Percentiles rank a stretch among this genome's conserved stretches.
Evolutionary conservation across 768 basidiomycete genomes (phyloP).

Genomic region (Gelatoporia subvermispora): DNA sequence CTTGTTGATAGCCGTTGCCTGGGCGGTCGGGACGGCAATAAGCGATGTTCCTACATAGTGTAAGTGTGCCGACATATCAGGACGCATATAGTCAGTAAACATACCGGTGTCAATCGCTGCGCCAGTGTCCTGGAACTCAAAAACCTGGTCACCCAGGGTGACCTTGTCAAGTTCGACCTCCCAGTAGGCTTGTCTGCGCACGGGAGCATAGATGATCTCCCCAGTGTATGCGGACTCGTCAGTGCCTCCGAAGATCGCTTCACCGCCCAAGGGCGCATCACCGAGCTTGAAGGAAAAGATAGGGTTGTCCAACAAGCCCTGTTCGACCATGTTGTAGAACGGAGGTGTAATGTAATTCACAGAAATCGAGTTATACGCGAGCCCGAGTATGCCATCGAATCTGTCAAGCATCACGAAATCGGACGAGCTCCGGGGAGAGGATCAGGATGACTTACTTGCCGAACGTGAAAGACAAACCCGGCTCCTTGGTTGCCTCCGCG

Average conservation of each 20-base stretch:
- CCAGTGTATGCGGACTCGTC: slow-evolving; percentile 76
- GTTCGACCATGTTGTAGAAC: slow-evolving; percentile 88
- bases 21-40: slow-evolving; percentile 88
- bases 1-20: slow-evolving; percentile 96
- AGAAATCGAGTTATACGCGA: slow-evolving; percentile 92
- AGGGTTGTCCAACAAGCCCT: slow-evolving; percentile 73
- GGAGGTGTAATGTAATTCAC: slow-evolving; percentile 92
- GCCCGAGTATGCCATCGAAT: slow-evolving; percentile 93
- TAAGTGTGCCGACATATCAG: not conserved
- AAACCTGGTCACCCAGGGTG: slow-evolving; percentile 75
- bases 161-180: slow-evolving; percentile 92
- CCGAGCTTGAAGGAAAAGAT: slow-evolving; percentile 96
- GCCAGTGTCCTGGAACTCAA: slow-evolving; percentile 91
- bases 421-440: not conserved
- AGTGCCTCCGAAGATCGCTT: slow-evolving; percentile 88
- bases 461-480: slow-evolving; percentile 95
- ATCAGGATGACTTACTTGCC: slow-evolving; percentile 61
- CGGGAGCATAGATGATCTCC: slow-evolving; percentile 78
- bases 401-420: slow-evolving; percentile 31
- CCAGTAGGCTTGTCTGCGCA: slow-evolving; percentile 96
- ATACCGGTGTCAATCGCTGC: slow-evolving; percentile 87
- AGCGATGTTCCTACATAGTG: slow-evolving; percentile 74
- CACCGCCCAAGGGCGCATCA: slow-evolving; percentile 79
- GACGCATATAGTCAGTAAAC: slow-evolving; percentile 4
- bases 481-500: slow-evolving; percentile 93